phyloP scores from a whole-genome alignment of 2,329 filamentous ascomycete genomes.

The Penicillium sp. region DNA sequence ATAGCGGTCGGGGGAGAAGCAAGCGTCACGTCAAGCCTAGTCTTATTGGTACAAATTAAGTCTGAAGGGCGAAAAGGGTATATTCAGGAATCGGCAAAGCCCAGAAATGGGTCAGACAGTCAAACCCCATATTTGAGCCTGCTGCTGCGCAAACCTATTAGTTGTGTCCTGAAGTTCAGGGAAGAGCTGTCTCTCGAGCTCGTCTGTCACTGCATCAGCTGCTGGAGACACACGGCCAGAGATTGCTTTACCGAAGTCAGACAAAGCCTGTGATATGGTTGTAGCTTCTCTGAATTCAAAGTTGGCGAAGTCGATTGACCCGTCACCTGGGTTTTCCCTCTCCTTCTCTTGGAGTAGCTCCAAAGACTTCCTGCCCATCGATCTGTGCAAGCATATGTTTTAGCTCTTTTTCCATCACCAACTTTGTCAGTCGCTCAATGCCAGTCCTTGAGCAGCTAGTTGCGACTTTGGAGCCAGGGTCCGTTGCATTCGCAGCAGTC shows the following conservation, averaged over 20 bases:
- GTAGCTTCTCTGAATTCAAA: background rate
- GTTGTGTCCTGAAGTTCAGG: background rate
- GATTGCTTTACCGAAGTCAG: background rate
- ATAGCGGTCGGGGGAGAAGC: background rate
- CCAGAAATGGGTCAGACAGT: background rate
- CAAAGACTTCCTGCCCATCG: background rate
- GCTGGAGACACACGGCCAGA: background rate
- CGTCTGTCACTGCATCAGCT: background rate
- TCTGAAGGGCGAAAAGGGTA: background rate
- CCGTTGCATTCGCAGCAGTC: conserved; percentile 19
- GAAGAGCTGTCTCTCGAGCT: background rate
- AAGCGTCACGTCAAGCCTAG: too few relatives aligned
- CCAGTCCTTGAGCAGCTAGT: conserved; percentile 19
- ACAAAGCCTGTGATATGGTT: background rate
- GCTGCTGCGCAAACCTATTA: conserved; percentile 16
- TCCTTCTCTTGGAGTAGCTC: background rate
- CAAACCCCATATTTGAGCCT: conserved; percentile 25
- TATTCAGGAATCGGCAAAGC: background rate
- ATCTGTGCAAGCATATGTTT: conserved; percentile 13
- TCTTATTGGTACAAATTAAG: too few relatives aligned
- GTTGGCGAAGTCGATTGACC: background rate
- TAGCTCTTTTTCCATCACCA: conserved; percentile 25
- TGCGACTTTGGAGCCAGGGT: conserved; percentile 12
- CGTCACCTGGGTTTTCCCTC: background rate
- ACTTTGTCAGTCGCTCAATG: conserved; percentile 16